A percentile compares a stretch with the other conserved stretches of the same genome.
Conservation (phyloP, 805 yeast genomes). For the Pichia pseudocactophila region DNA sequence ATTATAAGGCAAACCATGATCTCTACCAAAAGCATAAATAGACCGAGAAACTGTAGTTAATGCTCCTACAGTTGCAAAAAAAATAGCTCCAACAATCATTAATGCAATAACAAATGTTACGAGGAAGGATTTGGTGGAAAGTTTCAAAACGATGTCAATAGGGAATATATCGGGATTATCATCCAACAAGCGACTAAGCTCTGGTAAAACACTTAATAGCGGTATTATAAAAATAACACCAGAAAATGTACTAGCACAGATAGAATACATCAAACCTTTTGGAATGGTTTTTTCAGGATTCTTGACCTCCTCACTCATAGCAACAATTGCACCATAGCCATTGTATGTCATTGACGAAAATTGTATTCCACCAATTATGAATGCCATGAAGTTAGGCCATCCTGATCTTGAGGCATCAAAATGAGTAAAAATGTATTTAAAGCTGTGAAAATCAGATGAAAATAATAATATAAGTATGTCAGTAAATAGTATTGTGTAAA, state of each 20-base stretch:
- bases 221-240: slow-evolving; percentile 71
- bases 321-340: slow-evolving; percentile 75
- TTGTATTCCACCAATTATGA: slow-evolving; percentile 72
- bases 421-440: slow-evolving; percentile 49
- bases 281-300: slow-evolving; percentile 70
- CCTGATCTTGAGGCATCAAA: slow-evolving; percentile 71
- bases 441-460: slow-evolving; percentile 49
- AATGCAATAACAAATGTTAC: slow-evolving; percentile 63
- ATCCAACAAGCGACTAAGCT: slow-evolving; percentile 45
- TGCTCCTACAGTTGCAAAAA: slow-evolving; percentile 73
- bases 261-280: slow-evolving; percentile 59
- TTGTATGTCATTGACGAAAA: slow-evolving; percentile 72
- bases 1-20: slow-evolving; percentile 66
- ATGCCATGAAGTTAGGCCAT: slow-evolving; percentile 64
- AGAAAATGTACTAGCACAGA: slow-evolving; percentile 52
- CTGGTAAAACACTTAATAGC: slow-evolving; percentile 62
- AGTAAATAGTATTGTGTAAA: slow-evolving; percentile 59
- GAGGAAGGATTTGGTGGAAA: slow-evolving; percentile 58
- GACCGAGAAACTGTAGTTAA: slow-evolving; percentile 75
- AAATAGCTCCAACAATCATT: slow-evolving; percentile 56
- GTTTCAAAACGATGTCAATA: slow-evolving; percentile 64
- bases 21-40: slow-evolving; percentile 78
- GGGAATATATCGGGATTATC: slow-evolving; percentile 65
- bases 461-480: slow-evolving; percentile 53
- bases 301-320: slow-evolving; percentile 76